Evolutionary conservation across 352 stramenopile species (phyloP).

Genomic region (Globisporangium solare): DNA sequence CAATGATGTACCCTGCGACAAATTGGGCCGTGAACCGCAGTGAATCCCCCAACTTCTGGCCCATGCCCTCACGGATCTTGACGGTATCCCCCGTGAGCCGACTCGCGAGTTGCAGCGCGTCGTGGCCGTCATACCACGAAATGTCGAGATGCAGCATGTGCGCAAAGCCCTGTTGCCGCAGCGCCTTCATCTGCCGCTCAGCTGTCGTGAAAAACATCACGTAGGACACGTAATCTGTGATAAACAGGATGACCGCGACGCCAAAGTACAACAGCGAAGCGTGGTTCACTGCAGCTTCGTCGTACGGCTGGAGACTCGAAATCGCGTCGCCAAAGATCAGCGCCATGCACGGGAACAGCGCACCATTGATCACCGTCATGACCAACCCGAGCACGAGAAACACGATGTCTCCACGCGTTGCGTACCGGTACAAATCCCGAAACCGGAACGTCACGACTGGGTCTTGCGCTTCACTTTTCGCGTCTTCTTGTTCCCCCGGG

Average conservation of each 20-base stretch:
- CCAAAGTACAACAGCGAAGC: conserved; percentile 24
- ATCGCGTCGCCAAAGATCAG: conserved; percentile 46
- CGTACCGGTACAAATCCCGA: conserved; percentile 29
- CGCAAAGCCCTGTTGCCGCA: conserved; percentile 24
- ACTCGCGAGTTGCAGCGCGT: conserved; percentile 37
- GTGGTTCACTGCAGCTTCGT: conserved; percentile 24
- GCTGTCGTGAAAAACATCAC: conserved; percentile 23
- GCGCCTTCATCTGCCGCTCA: conserved; percentile 43
- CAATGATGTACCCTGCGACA: conserved; percentile 34
- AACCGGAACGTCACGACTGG: background rate
- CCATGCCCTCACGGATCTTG: conserved; percentile 60
- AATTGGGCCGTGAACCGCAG: conserved; percentile 35
- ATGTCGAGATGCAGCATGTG: conserved; percentile 56
- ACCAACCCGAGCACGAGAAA: conserved; percentile 24
- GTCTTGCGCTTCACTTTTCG: conserved; percentile 3
- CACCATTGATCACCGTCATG: conserved; percentile 33
- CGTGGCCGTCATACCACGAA: conserved; percentile 41
- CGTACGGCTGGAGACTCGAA: conserved; percentile 28
- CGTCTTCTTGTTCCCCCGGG: background rate
- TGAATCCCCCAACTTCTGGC: conserved; percentile 41
- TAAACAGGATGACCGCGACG: conserved; percentile 29
- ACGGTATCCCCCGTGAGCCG: conserved; percentile 42
- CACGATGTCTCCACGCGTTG: conserved; percentile 22
- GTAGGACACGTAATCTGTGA: conserved; percentile 27
- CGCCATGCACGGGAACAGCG: conserved; percentile 45